These are phyloP conservation scores for Tricholoma terreum DNA, from an alignment of 768 basidiomycete genomes.

Conservation along the genomic window DNA sequence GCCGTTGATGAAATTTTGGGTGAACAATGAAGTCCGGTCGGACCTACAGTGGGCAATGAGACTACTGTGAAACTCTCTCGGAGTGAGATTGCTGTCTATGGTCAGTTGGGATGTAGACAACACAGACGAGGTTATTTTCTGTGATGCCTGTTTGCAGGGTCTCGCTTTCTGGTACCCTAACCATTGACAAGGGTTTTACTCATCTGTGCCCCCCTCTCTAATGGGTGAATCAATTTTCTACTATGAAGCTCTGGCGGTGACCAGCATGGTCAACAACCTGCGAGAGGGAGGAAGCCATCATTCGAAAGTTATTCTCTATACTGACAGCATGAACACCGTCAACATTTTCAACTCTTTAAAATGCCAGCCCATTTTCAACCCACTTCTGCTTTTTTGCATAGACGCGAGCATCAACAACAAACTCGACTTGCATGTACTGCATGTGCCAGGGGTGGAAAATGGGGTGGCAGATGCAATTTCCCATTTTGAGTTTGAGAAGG, in stretches of 20 bases:
- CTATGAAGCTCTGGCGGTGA: neutral
- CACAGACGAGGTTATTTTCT: too few relatives aligned
- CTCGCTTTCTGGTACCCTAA: neutral
- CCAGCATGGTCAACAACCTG: neutral
- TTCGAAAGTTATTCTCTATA: too few relatives aligned
- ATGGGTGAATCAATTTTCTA: too few relatives aligned
- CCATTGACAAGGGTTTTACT: neutral
- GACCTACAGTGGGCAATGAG: too few relatives aligned
- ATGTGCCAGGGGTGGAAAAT: neutral
- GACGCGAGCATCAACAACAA: neutral
- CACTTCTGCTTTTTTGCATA: neutral
- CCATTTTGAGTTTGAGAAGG: too few relatives aligned
- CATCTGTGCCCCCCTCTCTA: neutral
- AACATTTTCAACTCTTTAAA: too few relatives aligned
- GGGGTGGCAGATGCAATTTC: too few relatives aligned
- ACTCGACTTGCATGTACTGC: neutral
- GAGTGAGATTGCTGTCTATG: neutral
- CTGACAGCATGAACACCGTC: too few relatives aligned
- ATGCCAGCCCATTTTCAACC: neutral
- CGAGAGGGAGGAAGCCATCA: neutral
- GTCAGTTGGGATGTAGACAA: neutral
- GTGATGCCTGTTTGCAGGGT: too few relatives aligned
- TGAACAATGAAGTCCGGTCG: too few relatives aligned
- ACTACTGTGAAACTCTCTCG: neutral
- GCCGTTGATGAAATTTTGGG: too few relatives aligned